Base-by-base conservation (phyloP, 2,329 filamentous ascomycete species). In the Penicillium thymicola region DNA sequence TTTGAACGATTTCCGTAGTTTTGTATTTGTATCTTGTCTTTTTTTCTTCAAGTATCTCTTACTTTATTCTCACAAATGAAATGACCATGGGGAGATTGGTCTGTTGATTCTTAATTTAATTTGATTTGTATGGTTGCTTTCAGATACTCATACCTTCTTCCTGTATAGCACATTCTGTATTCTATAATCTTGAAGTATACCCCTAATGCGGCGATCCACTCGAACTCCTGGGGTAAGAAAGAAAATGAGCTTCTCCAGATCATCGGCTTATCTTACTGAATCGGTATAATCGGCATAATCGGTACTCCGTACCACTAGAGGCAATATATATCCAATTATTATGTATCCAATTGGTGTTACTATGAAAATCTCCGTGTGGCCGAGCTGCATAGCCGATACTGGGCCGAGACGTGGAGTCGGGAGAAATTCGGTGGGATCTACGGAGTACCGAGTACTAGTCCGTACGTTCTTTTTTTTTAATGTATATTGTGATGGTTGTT, bases 381-480 rank as follows among this genome's bases (percentile, higher is more conserved):
- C 71, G 71, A 72, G 38, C 25, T 32, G 48, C 28, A 54, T 71
- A 72, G 51, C 71, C 71, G 71, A 73, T 64, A 70, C 67, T 63
- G 58, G 55, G 55, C 67, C 68, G 70, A 71, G 64, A 71, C 64
- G 48, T 57, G 40, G 52, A 60, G 25, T 58, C 34, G 51, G 46
- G 18, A 10, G 21, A 36, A 51, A 48, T 11, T 58, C 58, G 62
- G 30, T 13, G 30, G 30, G 30, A 32, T 32, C 30, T 14, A 32
- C 30, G 30, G 30, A 32, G 11, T 32, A 6, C 5, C 38, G 30
- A 32, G 11, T 32, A 6, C 5, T 42, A 2, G 16, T 38, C 36
- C 13, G 21, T 14, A 25, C 10, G 7, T 42, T 14, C 7, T 38
- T 40, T 9, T 25, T 44, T 25, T 14, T 30, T 18, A n/a, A n/a